These are phyloP conservation scores for Penicillium sp. DNA, from an alignment of 2,329 filamentous ascomycete species.

Conservation along the genomic window DNA sequence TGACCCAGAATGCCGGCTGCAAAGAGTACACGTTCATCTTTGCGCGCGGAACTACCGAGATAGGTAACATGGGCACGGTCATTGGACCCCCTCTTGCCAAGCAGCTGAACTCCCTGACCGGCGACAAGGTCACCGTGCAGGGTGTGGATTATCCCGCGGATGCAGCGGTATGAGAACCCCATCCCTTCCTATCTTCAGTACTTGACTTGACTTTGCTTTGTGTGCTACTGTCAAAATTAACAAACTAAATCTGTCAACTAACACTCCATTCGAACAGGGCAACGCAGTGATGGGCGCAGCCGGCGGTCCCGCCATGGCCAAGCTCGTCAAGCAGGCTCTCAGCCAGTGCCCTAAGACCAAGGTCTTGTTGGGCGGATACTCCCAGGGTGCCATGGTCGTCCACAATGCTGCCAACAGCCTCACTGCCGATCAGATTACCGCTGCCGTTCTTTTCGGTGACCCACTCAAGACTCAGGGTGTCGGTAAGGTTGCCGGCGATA, in stretches of 20 bases:
- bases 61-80: conserved; percentile 46
- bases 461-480: conserved; percentile 45
- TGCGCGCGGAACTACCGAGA: conserved; percentile 45
- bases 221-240: not conserved
- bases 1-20: conserved; percentile 42
- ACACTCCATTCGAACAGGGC: conserved; percentile 18
- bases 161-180: conserved; percentile 17
- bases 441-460: conserved; percentile 49
- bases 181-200: not conserved
- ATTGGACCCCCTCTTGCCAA: conserved; percentile 40
- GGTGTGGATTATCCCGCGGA: conserved; percentile 36
- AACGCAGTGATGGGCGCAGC: conserved; percentile 29
- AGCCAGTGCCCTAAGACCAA: conserved; percentile 36
- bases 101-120: conserved; percentile 25
- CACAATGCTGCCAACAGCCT: conserved; percentile 35
- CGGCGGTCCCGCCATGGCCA: conserved; percentile 33
- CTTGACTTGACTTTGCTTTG: not conserved
- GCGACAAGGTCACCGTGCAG: conserved; percentile 32
- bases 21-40: conserved; percentile 47
- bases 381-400: conserved; percentile 38
- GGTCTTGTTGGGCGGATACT: conserved; percentile 37
- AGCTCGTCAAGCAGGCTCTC: conserved; percentile 31
- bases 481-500: conserved; percentile 41
- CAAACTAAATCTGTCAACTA: not conserved
- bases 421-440: conserved; percentile 38